These are phyloP conservation scores for Acanthamoeba divionensis DNA, from an alignment of 208 protist genomes.

Conservation along the genomic window DNA sequence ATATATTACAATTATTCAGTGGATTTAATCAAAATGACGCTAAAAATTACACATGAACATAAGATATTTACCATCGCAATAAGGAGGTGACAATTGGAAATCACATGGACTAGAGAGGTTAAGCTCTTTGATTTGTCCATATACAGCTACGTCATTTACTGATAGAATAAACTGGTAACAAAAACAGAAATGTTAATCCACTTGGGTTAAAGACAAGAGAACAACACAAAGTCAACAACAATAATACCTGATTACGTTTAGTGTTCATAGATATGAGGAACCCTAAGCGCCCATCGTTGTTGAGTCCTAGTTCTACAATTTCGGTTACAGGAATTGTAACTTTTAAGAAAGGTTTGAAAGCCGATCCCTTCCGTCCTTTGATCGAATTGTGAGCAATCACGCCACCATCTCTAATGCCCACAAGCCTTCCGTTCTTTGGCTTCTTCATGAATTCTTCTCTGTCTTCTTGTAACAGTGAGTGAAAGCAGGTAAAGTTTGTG, in stretches of 20 bases:
- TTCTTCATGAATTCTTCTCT: background rate
- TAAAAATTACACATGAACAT: no score
- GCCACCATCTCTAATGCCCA: background rate
- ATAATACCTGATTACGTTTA: background rate
- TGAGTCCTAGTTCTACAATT: background rate
- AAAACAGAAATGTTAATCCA: background rate
- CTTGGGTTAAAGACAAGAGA: background rate
- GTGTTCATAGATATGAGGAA: background rate
- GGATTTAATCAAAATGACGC: no score
- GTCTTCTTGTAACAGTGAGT: slow-evolving; percentile 6
- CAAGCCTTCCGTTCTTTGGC: background rate
- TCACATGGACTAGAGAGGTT: no score
- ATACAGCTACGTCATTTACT: background rate
- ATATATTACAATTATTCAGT: no score
- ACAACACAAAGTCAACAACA: background rate
- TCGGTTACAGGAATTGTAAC: background rate
- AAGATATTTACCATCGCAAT: no score
- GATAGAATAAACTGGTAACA: slow-evolving; percentile 11
- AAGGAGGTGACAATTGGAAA: no score
- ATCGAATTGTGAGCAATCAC: background rate
- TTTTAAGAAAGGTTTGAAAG: background rate
- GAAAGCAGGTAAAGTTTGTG: background rate
- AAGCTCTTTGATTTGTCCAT: background rate
- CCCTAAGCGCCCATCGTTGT: background rate
- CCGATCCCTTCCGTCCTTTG: background rate